Base-by-base conservation (phyloP, 768 basidiomycete genomes). In the Lentinula boryana region DNA sequence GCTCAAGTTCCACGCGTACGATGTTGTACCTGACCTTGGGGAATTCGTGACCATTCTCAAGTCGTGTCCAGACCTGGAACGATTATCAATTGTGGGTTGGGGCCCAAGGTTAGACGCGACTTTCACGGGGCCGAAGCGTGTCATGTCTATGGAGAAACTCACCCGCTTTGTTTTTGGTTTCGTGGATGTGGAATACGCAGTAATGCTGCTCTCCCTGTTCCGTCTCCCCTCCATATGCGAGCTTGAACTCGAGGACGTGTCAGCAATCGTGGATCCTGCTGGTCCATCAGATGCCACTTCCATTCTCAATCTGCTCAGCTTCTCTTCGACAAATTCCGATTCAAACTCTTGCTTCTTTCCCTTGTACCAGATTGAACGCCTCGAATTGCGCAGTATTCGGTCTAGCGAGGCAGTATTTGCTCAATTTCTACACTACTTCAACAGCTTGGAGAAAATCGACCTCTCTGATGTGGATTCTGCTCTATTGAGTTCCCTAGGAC, bases 1-100 rank as follows among this genome's bases (percentile, higher is more conserved):
- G 63, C 71, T 86, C 65, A 82, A 77, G 63, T 87, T 82, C 63
- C 83, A 84, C 16, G 78, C 85, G 1, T 72, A 66, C 41, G 80
- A 84, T 43, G 82, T 86, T n/a, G 78, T 80, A 72, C 85, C 85
- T 1, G 76, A 75, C 5, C 64, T 83, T 51, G 63, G 68, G 0
- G 75, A 84, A 56, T 85, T 87, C 63, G 61, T 64, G 8, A 58
- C 65, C 27, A 78, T 85, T 40, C 68, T 84, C 21, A 35, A 67
- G 6, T 71, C 70, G 1, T 85, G 77, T 62, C 75, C 75, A 5
- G 63, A 69, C 10, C 75, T 87, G 27, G 64, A 70, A 57, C 68
- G 69, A 8, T 75, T 87, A 4, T 69, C 76, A 38, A 75, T 87
- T 48, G 69, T 82, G 10, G 85, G 84, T 2, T 81, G 84, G 74